Base-by-base conservation (phyloP, 1,139 yeast genomes). In the Protomyces inouyei region DNA sequence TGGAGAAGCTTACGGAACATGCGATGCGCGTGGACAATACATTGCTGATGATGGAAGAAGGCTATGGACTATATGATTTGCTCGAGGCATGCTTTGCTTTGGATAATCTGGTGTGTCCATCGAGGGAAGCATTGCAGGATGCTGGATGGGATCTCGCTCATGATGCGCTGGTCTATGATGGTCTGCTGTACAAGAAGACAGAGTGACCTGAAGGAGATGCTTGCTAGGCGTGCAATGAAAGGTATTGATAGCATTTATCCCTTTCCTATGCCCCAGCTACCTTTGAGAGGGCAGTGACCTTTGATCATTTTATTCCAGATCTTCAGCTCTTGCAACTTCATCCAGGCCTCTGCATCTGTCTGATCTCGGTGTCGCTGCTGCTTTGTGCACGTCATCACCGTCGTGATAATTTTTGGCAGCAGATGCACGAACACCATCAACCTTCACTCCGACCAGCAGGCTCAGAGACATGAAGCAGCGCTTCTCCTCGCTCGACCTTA, bases 401-500 rank as follows among this genome's bases (percentile, higher is more conserved):
- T 28, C 32, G 1, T 28, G 32, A 28, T 6, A 28, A 28, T 28
- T 28, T 28, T 28, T 28, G 32, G 32, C 32, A 28, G 32, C 32
- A 28, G 32, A 28, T 28, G 32, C 32, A 28, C 8, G 32, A 5
- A 5, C 32, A 28, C 32, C 32, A 5, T 5, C 32, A 4, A 28
- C 32, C 32, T 28, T 28, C 32, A 28, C 32, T 28, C 1, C 32
- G 32, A 28, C 32, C 32, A 28, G 32, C 32, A 28, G 32, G 25
- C 55, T 32, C 25, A 16, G 18, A 23, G 9, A 14, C 16, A 64
- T 65, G 67, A 65, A 92, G 86, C 98, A 92, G 81, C 82, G 97
- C 75, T 83, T 91, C 68, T 86, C 93, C 14, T 87, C 95, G 2
- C 79, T 92, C 67, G 98, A 92, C 75, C 81, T 92, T 56, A 86